phyloP scores from a whole-genome alignment of 2,329 filamentous ascomycete species.

The Aspergillus sp. region DNA sequence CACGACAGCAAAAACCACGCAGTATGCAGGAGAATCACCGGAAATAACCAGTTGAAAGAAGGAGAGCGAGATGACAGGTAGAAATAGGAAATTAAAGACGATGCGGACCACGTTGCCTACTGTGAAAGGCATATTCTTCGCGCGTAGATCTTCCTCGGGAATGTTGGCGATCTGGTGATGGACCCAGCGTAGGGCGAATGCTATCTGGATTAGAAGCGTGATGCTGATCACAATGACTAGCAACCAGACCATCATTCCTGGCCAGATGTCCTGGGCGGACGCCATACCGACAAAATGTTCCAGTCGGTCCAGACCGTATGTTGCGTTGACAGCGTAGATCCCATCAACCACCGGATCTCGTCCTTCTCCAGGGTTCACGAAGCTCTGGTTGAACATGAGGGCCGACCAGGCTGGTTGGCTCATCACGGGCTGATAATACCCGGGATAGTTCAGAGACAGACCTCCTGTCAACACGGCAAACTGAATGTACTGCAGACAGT shows the following conservation, averaged over 20 bases:
- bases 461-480: conserved; percentile 84
- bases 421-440: conserved; percentile 85
- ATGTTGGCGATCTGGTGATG: conserved; percentile 64
- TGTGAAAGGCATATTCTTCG: conserved; percentile 87
- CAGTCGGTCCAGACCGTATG: conserved; percentile 71
- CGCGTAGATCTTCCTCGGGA: conserved; percentile 76
- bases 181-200: conserved; percentile 70
- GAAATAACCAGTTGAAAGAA: conserved; percentile 86
- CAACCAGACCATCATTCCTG: conserved; percentile 87
- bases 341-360: conserved; percentile 69
- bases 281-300: conserved; percentile 78
- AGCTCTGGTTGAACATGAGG: conserved; percentile 88
- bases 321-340: conserved; percentile 73
- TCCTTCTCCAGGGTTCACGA: conserved; percentile 62
- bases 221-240: conserved; percentile 65
- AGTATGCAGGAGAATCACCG: conserved; percentile 57
- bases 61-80: conserved; percentile 79
- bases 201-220: conserved; percentile 64
- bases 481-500: conserved; percentile 95
- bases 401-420: conserved; percentile 84
- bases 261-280: conserved; percentile 74
- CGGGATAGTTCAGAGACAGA: conserved; percentile 80
- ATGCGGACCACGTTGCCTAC: conserved; percentile 73
- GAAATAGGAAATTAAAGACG: conserved; percentile 84
- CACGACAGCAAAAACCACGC: conserved; percentile 67